phyloP scores from a whole-genome alignment of 2,329 filamentous ascomycete genomes.

The Fulvia fulva region DNA sequence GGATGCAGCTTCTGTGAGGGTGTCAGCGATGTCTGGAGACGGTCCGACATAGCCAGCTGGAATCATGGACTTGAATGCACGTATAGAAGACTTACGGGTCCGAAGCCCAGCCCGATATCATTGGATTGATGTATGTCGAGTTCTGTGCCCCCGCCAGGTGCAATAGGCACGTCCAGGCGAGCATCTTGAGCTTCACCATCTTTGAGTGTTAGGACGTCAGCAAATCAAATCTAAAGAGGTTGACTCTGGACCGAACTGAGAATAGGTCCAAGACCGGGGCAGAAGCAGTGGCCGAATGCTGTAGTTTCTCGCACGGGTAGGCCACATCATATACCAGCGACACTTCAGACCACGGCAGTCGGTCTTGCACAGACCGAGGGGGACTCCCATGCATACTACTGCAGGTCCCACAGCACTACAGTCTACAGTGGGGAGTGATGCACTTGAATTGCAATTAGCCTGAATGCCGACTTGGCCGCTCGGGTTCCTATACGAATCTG shows the following conservation, averaged over 20 bases:
- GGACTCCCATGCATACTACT: neutral
- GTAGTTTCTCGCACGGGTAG: neutral
- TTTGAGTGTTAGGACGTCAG: neutral
- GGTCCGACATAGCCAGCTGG: too few species aligned
- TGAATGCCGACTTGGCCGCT: too few species aligned
- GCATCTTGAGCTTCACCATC: neutral
- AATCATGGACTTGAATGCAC: too few species aligned
- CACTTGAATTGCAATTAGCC: neutral
- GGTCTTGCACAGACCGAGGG: too few species aligned
- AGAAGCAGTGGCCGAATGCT: too few species aligned
- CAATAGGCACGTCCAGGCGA: neutral
- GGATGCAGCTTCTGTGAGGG: constrained; percentile 45
- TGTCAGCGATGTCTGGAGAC: constrained; percentile 36
- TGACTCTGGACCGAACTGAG: too few species aligned
- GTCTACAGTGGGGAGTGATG: neutral
- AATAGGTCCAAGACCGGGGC: too few species aligned
- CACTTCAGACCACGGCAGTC: too few species aligned
- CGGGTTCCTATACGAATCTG: too few species aligned
- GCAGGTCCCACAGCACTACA: neutral
- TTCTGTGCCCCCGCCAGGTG: neutral
- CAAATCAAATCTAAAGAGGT: too few species aligned
- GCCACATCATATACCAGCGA: too few species aligned
- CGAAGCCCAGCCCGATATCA: neutral
- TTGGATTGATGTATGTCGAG: neutral
- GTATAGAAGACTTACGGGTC: neutral